Percentiles rank a stretch among this genome's conserved stretches.
phyloP scores from a whole-genome alignment of 768 basidiomycete genomes.

The Lyophyllum decastes region DNA sequence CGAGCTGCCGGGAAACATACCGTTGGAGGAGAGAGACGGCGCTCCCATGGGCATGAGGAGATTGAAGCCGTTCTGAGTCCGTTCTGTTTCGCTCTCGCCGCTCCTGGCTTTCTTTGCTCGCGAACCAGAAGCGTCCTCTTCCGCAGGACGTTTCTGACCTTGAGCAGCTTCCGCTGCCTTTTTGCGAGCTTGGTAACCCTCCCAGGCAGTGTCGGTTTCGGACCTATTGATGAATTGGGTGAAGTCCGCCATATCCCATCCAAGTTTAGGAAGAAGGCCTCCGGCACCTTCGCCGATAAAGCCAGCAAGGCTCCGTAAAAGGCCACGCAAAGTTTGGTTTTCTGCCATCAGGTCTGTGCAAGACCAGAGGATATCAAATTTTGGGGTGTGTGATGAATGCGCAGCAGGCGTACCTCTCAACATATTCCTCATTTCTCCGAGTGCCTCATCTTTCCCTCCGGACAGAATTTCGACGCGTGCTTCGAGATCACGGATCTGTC shows the following conservation, averaged over 20 bases:
- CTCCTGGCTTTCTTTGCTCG: conserved; percentile 55
- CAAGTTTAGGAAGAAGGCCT: conserved; percentile 74
- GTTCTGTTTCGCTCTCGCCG: conserved; percentile 42
- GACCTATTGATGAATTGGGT: conserved; percentile 80
- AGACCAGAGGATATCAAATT: neutral
- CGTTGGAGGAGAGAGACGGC: conserved; percentile 29
- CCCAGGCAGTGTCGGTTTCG: conserved; percentile 93
- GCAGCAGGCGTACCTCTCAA: conserved; percentile 57
- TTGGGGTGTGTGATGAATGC: neutral
- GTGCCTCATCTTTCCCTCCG: conserved; percentile 87
- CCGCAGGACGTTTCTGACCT: conserved; percentile 55
- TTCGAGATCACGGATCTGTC: conserved; percentile 91
- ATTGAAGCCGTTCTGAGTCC: conserved; percentile 48
- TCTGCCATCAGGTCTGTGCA: conserved; percentile 80
- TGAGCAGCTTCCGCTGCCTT: conserved; percentile 31
- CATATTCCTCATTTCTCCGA: conserved; percentile 81
- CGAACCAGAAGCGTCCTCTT: conserved; percentile 40
- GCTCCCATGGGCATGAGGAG: conserved; percentile 58
- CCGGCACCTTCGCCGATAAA: conserved; percentile 91
- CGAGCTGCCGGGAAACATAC: conserved; percentile 47
- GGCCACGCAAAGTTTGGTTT: conserved; percentile 79
- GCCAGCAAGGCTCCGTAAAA: conserved; percentile 71
- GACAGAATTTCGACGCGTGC: conserved; percentile 94
- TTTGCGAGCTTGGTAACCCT: conserved; percentile 81
- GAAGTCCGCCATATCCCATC: conserved; percentile 78